Evolutionary conservation across 2,329 filamentous ascomycete genomes (phyloP).

Genomic region (Diaporthe aspalathi): DNA sequence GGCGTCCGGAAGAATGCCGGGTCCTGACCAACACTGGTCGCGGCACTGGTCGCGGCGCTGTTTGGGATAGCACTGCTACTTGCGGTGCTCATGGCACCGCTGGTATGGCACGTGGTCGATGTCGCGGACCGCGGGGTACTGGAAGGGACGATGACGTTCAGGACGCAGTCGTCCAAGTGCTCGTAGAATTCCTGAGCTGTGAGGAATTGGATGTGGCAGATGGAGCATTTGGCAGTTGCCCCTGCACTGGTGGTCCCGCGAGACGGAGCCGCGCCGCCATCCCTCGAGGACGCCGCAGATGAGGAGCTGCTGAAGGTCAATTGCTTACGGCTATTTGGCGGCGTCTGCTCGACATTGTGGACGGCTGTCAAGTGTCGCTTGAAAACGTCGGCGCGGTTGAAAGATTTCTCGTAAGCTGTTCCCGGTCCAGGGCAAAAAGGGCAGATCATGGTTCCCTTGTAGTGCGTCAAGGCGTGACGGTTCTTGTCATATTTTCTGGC

Average conservation of each 20-base stretch:
- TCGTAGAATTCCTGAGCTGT: slow-evolving; percentile 98
- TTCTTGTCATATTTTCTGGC: slow-evolving; percentile 99
- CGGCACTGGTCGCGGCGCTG: slow-evolving; percentile 15
- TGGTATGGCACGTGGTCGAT: slow-evolving; percentile 37
- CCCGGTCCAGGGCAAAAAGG: slow-evolving; percentile 93
- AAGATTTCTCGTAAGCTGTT: slow-evolving; percentile 90
- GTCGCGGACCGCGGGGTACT: slow-evolving; percentile 48
- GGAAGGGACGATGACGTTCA: slow-evolving; percentile 67
- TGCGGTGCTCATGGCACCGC: slow-evolving; percentile 22
- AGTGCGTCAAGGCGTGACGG: slow-evolving; percentile 93
- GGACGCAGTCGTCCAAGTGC: slow-evolving; percentile 80
- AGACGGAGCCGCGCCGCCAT: background rate
- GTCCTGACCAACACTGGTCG: slow-evolving; percentile 42
- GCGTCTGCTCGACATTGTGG: slow-evolving; percentile 93
- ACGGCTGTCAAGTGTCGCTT: slow-evolving; percentile 94
- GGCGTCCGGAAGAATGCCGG: slow-evolving; percentile 43
- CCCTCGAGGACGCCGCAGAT: slow-evolving; percentile 1
- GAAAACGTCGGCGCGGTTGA: slow-evolving; percentile 97
- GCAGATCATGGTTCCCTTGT: slow-evolving; percentile 96
- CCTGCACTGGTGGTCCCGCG: slow-evolving; percentile 13
- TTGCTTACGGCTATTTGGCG: slow-evolving; percentile 85
- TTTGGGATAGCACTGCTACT: slow-evolving; percentile 25
- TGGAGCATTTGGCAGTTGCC: slow-evolving; percentile 87
- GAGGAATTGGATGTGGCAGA: slow-evolving; percentile 81
- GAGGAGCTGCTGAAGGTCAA: slow-evolving; percentile 35